These are phyloP conservation scores for Xylariaceae sp. DNA, from an alignment of 2,329 filamentous ascomycete genomes.

Conservation along the genomic window DNA sequence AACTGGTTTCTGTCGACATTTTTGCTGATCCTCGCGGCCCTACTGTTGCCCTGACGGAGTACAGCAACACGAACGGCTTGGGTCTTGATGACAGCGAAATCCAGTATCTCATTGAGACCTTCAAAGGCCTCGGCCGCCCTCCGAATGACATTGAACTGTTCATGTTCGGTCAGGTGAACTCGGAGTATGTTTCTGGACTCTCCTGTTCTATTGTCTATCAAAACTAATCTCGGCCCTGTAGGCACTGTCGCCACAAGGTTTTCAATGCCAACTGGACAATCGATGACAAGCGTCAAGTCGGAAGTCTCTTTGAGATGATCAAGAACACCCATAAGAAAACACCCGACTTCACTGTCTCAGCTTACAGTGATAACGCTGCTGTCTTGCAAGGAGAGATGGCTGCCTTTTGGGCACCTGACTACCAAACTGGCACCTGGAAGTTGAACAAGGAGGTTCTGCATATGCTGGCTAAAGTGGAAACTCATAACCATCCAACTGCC, in stretches of 20 bases:
- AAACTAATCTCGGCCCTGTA: slow-evolving; percentile 3
- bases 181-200: slow-evolving; percentile 58
- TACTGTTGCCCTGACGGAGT: slow-evolving; percentile 67
- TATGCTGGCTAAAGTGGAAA: slow-evolving; percentile 91
- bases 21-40: slow-evolving; percentile 61
- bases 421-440: slow-evolving; percentile 80
- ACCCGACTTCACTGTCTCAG: slow-evolving; percentile 80
- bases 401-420: slow-evolving; percentile 82
- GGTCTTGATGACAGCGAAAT: slow-evolving; percentile 86
- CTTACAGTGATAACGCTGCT: slow-evolving; percentile 97
- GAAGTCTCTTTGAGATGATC: slow-evolving; percentile 93
- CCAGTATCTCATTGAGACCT: slow-evolving; percentile 85
- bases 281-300: slow-evolving; percentile 72
- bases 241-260: slow-evolving; percentile 33
- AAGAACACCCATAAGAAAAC: slow-evolving; percentile 84
- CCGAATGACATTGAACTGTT: slow-evolving; percentile 89
- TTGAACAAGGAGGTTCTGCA: slow-evolving; percentile 82
- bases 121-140: slow-evolving; percentile 56
- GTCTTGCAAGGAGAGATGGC: slow-evolving; percentile 70
- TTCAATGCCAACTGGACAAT: slow-evolving; percentile 99
- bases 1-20: slow-evolving; percentile 71
- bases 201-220: neutral
- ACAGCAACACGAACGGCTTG: slow-evolving; percentile 78
- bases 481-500: slow-evolving; percentile 94
- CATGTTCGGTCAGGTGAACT: slow-evolving; percentile 99